Evolutionary conservation across 192 early-diverging fungal species (phyloP), one percentile per base, ranked within the genome.

Genomic region (Gamsiella multidivaricata): DNA sequence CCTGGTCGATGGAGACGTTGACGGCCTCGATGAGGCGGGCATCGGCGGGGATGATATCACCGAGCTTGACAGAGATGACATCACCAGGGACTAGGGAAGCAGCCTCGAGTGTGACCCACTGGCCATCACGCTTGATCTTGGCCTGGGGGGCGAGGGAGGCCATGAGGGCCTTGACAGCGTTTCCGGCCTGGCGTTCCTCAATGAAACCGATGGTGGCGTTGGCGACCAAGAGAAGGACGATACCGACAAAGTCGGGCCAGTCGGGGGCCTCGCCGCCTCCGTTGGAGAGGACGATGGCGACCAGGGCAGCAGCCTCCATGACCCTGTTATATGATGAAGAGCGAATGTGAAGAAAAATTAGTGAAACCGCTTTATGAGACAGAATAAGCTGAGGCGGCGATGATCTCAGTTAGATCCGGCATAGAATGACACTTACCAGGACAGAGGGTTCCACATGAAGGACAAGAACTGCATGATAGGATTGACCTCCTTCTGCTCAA

Each of bases 161-260:
- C 88, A 95, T 97, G 65, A 97, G 85, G 18, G 94, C 96, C 82
- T 97, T 94, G 75, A 97, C 88, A 41, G 96, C 94, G 72, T 91
- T 92, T 72, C 94, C 94, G 39, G 96, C 94, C 43, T 93, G 90
- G 63, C 91, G 91, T 81, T 97, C 96, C 84, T 97, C 94, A 67
- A 92, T 81, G 79, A 86, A 97, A 41, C 95, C 95, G 70, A 97
- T 96, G 76, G 83, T 79, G 31, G 95, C 91, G 83, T 97, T 97
- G 60, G 86, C 89, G 33, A 96, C 37, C 66, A 97, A 79, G 25
- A 97, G 86, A 52, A 94, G 69, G 28, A 94, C 67, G 50, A 97
- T 91, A 82, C 94, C 94, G 50, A 90, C 91, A 67, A 94, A 92
- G 69, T 95, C 94, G 56, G 86, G 84, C 94, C 94, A 96, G 71